Evolutionary conservation across 2,329 filamentous ascomycete species (phyloP).

Genomic region (Neonectria sp.): DNA sequence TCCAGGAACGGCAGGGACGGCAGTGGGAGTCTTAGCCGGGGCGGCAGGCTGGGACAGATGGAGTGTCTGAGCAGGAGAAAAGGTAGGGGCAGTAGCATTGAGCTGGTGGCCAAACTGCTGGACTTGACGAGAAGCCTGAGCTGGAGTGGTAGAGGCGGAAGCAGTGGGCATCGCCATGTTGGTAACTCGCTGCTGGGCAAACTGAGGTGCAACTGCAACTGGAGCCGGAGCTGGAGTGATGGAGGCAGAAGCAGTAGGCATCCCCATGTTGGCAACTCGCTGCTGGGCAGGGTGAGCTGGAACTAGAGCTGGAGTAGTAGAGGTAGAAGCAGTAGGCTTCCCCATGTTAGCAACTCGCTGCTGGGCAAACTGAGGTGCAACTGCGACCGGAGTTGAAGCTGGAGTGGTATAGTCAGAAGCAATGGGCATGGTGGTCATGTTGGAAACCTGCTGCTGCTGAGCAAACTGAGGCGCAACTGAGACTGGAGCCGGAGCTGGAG

Average conservation of each 20-base stretch:
- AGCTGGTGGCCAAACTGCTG: background rate
- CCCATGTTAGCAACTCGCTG: background rate
- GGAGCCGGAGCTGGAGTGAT: background rate
- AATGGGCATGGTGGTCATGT: too few relatives aligned
- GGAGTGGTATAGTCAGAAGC: background rate
- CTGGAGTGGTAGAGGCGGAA: background rate
- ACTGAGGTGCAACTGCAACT: background rate
- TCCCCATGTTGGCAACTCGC: background rate
- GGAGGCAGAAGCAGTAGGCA: background rate
- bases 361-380: background rate
- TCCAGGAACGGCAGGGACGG: background rate
- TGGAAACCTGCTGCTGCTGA: constrained; percentile 2
- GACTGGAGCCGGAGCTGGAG: background rate
- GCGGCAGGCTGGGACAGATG: background rate
- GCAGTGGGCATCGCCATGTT: too few relatives aligned
- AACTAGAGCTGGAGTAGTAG: background rate
- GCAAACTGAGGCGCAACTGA: background rate
- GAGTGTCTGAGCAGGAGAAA: background rate
- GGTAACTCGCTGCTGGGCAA: background rate
- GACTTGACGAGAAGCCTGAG: background rate
- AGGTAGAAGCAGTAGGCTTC: background rate
- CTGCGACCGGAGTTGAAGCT: background rate
- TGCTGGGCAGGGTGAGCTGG: background rate
- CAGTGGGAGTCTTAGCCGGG: background rate
- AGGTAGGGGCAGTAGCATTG: background rate